Conservation (phyloP, 129 eudicot species). For the Calendula officinalis region DNA sequence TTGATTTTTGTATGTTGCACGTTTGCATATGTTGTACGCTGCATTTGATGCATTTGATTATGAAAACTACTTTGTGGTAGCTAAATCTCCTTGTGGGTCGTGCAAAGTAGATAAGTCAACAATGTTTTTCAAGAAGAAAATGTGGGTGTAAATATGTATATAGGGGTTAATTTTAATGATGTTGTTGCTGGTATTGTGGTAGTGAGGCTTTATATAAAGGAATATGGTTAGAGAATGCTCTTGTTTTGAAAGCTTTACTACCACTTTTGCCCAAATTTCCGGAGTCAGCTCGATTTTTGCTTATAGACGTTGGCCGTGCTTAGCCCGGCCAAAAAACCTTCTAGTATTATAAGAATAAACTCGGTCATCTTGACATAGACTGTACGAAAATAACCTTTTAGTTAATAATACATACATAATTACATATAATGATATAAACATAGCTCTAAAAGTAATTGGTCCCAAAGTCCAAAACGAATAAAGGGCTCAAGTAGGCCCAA, state of each 20-base stretch:
- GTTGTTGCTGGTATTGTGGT: conserved; percentile 67
- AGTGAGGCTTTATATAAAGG: conserved; percentile 72
- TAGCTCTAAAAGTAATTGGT: conserved; percentile 7
- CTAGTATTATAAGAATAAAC: too few species aligned
- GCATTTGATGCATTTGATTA: conserved; percentile 45
- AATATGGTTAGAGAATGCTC: conserved; percentile 87
- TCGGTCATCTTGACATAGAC: too few species aligned
- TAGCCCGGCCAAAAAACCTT: too few species aligned
- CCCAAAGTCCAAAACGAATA: conserved; percentile 5
- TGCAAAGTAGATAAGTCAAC: conserved; percentile 35
- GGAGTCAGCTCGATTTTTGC: too few species aligned
- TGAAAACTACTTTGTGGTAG: conserved; percentile 81
- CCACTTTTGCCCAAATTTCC: conserved; percentile 53
- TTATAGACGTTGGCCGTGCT: too few species aligned
- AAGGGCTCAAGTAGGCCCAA: conserved; percentile 16
- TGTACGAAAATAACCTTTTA: too few species aligned
- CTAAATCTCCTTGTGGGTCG: conserved; percentile 72
- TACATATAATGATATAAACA: too few species aligned
- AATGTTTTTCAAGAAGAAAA: conserved; percentile 34
- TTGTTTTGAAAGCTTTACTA: conserved; percentile 63
- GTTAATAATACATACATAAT: not conserved
- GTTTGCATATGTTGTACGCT: conserved; percentile 70
- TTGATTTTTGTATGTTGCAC: not conserved
- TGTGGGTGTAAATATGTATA: conserved; percentile 40
- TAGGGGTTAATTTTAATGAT: conserved; percentile 35